Evolutionary conservation across 2,329 filamentous ascomycete genomes (phyloP).

Genomic region (Penicillium polonicum): DNA sequence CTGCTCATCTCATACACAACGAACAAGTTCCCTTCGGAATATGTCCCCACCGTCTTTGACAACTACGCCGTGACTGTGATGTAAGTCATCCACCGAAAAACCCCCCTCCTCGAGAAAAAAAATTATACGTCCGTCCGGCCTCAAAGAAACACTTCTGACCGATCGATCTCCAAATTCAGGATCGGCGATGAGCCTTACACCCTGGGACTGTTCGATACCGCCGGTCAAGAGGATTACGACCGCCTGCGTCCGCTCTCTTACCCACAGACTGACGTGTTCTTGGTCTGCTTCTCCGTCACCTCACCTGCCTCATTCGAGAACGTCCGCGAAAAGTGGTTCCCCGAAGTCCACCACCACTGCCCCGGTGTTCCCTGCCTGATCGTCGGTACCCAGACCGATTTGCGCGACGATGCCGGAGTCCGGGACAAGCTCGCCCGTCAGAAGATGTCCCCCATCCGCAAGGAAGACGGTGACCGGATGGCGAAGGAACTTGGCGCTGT

Average conservation of each 20-base stretch:
- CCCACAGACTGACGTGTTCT: conserved; percentile 96
- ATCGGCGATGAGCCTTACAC: conserved; percentile 99
- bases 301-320: conserved; percentile 98
- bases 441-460: conserved; percentile 90
- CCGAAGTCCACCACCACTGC: conserved; percentile 97
- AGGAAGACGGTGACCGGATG: conserved; percentile 93
- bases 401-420: conserved; percentile 83
- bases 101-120: neutral
- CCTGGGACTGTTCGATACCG: conserved; percentile 94
- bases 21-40: conserved; percentile 99
- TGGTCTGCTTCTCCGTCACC: conserved; percentile 98
- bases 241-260: conserved; percentile 94
- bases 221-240: conserved; percentile 99
- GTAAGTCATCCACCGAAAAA: conserved; percentile 59
- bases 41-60: conserved; percentile 98
- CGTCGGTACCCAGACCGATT: conserved; percentile 94
- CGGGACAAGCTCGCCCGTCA: conserved; percentile 90
- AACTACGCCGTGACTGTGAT: conserved; percentile 99
- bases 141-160: conserved; percentile 6
- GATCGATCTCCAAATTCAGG: conserved; percentile 53
- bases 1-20: conserved; percentile 99
- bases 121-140: neutral
- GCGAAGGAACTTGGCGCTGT: conserved; percentile 96
- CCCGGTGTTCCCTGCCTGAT: conserved; percentile 97
- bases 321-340: conserved; percentile 98